Evolutionary conservation across 768 basidiomycete genomes (phyloP).

Genomic region (Naganishia onofrii): DNA sequence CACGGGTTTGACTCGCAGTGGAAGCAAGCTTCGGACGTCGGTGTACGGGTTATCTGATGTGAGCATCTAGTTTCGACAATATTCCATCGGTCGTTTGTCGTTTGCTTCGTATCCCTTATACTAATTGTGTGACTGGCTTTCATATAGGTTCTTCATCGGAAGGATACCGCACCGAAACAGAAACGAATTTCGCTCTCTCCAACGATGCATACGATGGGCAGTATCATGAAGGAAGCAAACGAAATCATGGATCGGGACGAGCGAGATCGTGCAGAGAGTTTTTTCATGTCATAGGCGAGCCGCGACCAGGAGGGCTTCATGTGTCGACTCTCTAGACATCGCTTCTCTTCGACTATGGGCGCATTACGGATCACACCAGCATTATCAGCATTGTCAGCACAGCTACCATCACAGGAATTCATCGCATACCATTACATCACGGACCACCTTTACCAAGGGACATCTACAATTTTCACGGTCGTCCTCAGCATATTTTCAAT

Average conservation of each 20-base stretch:
- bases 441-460: neutral
- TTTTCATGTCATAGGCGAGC: slow-evolving; percentile 17
- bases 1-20: slow-evolving; percentile 1
- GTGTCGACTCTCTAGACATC: neutral
- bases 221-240: slow-evolving; percentile 20
- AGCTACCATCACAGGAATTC: neutral
- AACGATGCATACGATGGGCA: slow-evolving; percentile 28
- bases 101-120: neutral
- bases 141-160: slow-evolving; percentile 7
- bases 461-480: neutral
- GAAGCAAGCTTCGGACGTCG: slow-evolving; percentile 17
- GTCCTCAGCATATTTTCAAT: neutral
- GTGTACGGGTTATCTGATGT: slow-evolving; percentile 22
- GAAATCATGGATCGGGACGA: slow-evolving; percentile 32
- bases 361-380: neutral
- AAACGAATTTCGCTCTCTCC: slow-evolving; percentile 28
- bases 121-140: neutral
- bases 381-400: too few relatives aligned
- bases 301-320: neutral
- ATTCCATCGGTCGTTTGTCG: neutral
- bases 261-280: slow-evolving; percentile 23
- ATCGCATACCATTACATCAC: neutral
- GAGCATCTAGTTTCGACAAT: neutral
- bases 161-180: slow-evolving; percentile 7
- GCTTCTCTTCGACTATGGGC: neutral